phyloP scores from a whole-genome alignment of 495 filamentous ascomycete species.

The Xylaria bambusicola region DNA sequence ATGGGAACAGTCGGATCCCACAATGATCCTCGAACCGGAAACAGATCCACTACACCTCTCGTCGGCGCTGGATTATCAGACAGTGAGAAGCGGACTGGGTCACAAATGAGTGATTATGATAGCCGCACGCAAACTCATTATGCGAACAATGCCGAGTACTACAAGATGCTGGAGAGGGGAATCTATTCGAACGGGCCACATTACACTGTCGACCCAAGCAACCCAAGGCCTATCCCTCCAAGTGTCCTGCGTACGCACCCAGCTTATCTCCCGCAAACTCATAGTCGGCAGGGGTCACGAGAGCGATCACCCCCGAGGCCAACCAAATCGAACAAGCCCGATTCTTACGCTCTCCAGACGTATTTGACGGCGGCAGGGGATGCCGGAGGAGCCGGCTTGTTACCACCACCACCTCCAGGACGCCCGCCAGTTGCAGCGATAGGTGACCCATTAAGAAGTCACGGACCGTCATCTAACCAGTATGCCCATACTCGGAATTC shows the following conservation, averaged over 20 bases:
- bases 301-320: slow-evolving; percentile 20
- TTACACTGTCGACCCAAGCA: slow-evolving; percentile 19
- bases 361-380: slow-evolving; percentile 30
- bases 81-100: slow-evolving; percentile 1
- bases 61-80: slow-evolving; percentile 10
- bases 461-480: slow-evolving; percentile 1
- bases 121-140: slow-evolving; percentile 26
- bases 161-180: slow-evolving; percentile 25
- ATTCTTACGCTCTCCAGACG: slow-evolving; percentile 26
- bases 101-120: slow-evolving; percentile 25
- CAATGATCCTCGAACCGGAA: slow-evolving; percentile 19
- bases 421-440: slow-evolving; percentile 8
- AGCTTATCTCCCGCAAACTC: slow-evolving; percentile 45
- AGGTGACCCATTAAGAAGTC: neutral
- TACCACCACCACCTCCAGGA: slow-evolving; percentile 21
- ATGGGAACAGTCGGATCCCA: slow-evolving; percentile 1
- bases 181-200: slow-evolving; percentile 9
- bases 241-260: slow-evolving; percentile 48
- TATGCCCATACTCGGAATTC: slow-evolving; percentile 14
- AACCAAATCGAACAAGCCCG: slow-evolving; percentile 25
- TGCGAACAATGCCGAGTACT: slow-evolving; percentile 34
- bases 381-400: neutral
- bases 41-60: slow-evolving; percentile 24
- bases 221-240: slow-evolving; percentile 13
- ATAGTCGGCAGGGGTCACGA: slow-evolving; percentile 35